These are phyloP conservation scores for Xylaria digitata DNA, from an alignment of 2,329 filamentous ascomycete genomes.

Conservation along the genomic window DNA sequence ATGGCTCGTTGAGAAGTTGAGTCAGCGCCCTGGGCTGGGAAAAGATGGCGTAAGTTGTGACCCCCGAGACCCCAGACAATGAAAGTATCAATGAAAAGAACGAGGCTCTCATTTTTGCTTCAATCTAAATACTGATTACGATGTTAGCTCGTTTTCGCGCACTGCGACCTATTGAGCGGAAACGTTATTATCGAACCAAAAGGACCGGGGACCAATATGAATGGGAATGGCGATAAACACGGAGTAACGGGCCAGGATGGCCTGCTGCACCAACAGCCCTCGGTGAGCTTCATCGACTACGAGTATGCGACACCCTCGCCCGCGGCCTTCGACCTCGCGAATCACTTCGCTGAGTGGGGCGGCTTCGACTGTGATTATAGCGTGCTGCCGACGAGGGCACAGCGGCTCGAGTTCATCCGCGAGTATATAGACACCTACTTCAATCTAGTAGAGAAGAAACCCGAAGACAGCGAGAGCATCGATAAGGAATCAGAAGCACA, in stretches of 20 bases:
- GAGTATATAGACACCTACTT: slow-evolving; percentile 86
- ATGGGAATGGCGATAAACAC: slow-evolving; percentile 45
- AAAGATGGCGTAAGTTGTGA: slow-evolving; percentile 72
- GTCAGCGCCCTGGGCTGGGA: slow-evolving; percentile 80
- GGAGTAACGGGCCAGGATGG: slow-evolving; percentile 45
- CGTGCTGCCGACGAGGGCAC: slow-evolving; percentile 80
- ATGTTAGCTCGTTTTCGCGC: slow-evolving; percentile 83
- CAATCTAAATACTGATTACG: not conserved
- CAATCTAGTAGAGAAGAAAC: slow-evolving; percentile 55
- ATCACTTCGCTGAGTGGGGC: slow-evolving; percentile 98
- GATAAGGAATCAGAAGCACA: slow-evolving; percentile 72
- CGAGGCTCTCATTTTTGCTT: not conserved
- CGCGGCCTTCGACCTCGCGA: slow-evolving; percentile 94
- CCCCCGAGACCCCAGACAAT: not conserved
- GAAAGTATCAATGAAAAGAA: not conserved
- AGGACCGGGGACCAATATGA: slow-evolving; percentile 40
- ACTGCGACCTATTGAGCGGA: slow-evolving; percentile 95
- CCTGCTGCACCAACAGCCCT: slow-evolving; percentile 54
- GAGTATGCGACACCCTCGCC: slow-evolving; percentile 96
- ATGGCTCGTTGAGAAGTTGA: slow-evolving; percentile 75
- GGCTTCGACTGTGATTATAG: slow-evolving; percentile 95
- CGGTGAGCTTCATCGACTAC: slow-evolving; percentile 93
- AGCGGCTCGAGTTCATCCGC: slow-evolving; percentile 82
- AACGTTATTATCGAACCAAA: slow-evolving; percentile 88
- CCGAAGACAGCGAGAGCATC: slow-evolving; percentile 42